phyloP scores from a whole-genome alignment of 2,329 filamentous ascomycete genomes.

The Penicillium brasilianum region DNA sequence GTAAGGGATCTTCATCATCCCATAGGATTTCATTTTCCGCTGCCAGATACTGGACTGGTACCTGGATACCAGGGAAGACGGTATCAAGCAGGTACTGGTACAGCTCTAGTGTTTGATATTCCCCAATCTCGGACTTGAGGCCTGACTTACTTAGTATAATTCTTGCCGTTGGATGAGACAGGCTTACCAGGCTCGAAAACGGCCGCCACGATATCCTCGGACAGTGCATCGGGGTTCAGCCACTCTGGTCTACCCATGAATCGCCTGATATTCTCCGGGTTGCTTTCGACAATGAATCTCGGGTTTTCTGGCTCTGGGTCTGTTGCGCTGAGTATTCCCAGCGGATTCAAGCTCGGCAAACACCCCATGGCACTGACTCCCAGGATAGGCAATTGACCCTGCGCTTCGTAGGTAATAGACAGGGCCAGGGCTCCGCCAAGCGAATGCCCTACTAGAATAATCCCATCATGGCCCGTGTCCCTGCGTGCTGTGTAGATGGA shows the following conservation, averaged over 20 bases:
- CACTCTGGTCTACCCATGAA: constrained; percentile 14
- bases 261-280: neutral
- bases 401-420: constrained; percentile 22
- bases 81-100: constrained; percentile 10
- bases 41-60: constrained; percentile 14
- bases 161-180: too few species aligned
- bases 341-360: constrained; percentile 5
- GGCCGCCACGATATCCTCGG: neutral
- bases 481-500: constrained; percentile 18
- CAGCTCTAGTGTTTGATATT: constrained; percentile 5
- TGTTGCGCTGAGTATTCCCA: neutral
- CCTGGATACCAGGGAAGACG: constrained; percentile 10
- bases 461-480: constrained; percentile 8
- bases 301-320: constrained; percentile 5
- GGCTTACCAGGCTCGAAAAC: constrained; percentile 11
- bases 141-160: constrained; percentile 5
- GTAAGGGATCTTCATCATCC: neutral
- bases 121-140: constrained; percentile 7
- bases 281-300: neutral
- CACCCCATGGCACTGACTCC: constrained; percentile 13
- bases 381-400: constrained; percentile 14
- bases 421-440: constrained; percentile 22
- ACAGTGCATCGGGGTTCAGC: constrained; percentile 5
- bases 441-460: constrained; percentile 22
- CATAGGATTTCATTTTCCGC: constrained; percentile 13